phyloP scores from a whole-genome alignment of 371 early-diverging fungal species.

The Blakeslea trispora region DNA sequence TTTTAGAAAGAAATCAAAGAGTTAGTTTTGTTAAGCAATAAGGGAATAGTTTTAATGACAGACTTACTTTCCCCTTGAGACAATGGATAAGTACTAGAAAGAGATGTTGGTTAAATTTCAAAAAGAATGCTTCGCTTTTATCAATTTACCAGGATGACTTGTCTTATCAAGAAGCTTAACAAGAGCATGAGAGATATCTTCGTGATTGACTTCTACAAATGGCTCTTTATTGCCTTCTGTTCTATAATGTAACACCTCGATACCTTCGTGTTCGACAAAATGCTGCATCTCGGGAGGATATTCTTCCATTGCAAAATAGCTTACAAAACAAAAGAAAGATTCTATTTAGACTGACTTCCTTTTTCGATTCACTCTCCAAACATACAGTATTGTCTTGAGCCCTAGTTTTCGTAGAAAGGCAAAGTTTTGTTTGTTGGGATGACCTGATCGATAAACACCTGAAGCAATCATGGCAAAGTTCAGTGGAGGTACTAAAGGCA shows the following conservation, averaged over 20 bases:
- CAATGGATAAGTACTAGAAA: slow-evolving; percentile 81
- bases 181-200: slow-evolving; percentile 76
- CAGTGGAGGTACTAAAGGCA: slow-evolving; percentile 81
- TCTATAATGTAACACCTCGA: slow-evolving; percentile 76
- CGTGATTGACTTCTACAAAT: slow-evolving; percentile 84
- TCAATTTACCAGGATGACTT: slow-evolving; percentile 69
- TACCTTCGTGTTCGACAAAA: slow-evolving; percentile 72
- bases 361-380: not conserved
- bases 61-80: slow-evolving; percentile 88
- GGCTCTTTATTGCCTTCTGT: slow-evolving; percentile 95
- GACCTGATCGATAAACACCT: slow-evolving; percentile 86
- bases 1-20: too few species aligned
- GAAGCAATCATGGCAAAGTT: slow-evolving; percentile 88
- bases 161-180: slow-evolving; percentile 74
- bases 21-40: too few species aligned
- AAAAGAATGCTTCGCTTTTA: not conserved
- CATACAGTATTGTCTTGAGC: slow-evolving; percentile 77
- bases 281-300: slow-evolving; percentile 77
- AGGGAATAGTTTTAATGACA: too few species aligned
- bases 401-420: slow-evolving; percentile 77
- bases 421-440: slow-evolving; percentile 82
- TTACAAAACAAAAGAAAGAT: too few species aligned
- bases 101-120: not conserved
- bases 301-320: slow-evolving; percentile 81
- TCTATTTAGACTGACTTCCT: not conserved